Percentiles rank a stretch among this genome's conserved stretches.
Evolutionary conservation across 2,329 filamentous ascomycete genomes (phyloP).

Genomic region (Ophiostoma sp.): DNA sequence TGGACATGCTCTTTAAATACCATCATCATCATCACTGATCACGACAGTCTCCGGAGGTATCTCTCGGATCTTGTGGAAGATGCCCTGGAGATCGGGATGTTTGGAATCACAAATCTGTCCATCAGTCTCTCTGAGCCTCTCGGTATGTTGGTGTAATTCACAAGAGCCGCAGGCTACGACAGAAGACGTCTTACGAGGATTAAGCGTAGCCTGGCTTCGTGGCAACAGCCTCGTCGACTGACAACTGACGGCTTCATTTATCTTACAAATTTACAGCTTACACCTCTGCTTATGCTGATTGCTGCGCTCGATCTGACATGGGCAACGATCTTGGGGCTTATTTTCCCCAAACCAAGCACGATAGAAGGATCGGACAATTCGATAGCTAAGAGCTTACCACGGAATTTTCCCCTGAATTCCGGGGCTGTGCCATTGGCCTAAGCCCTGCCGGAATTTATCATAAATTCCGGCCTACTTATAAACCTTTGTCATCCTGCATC

Average conservation of each 20-base stretch:
- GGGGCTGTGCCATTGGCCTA: background rate
- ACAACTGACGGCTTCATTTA: too few relatives aligned
- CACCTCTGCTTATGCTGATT: background rate
- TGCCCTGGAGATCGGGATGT: background rate
- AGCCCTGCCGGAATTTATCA: background rate
- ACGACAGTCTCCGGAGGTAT: background rate
- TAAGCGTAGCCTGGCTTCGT: too few relatives aligned
- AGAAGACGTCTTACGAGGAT: too few relatives aligned
- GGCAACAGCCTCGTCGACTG: too few relatives aligned
- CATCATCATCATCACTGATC: background rate
- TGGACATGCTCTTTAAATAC: background rate
- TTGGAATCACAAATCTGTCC: background rate
- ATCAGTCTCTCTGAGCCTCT: too few relatives aligned
- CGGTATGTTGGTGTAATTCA: background rate
- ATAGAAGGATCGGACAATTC: background rate
- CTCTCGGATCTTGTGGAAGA: background rate
- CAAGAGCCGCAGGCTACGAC: background rate
- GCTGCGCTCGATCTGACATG: background rate
- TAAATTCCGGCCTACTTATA: constrained; percentile 8
- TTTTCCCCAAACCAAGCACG: too few relatives aligned
- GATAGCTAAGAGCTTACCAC: background rate
- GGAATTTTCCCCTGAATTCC: background rate
- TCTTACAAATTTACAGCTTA: too few relatives aligned
- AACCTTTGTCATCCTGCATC: constrained; percentile 6
- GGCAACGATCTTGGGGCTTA: too few relatives aligned